Evolutionary conservation across 2,329 filamentous ascomycete species (phyloP).

Genomic region (Cladosporium colombiae): DNA sequence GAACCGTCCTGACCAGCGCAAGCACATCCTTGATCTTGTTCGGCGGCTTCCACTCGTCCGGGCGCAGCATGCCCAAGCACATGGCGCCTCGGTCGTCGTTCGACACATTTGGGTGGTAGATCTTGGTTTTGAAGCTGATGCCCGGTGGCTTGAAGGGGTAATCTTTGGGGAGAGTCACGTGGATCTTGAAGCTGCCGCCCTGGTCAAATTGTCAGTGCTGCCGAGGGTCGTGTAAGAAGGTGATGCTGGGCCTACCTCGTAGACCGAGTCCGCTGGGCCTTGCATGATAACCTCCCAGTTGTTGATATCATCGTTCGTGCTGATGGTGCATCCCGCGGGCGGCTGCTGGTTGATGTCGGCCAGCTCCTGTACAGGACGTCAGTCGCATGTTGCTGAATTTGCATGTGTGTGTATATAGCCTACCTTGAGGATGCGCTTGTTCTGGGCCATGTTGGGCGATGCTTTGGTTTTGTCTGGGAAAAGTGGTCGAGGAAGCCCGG

Average conservation of each 20-base stretch:
- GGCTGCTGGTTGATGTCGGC: constrained; percentile 58
- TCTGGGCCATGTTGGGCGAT: constrained; percentile 31
- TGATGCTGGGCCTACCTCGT: constrained; percentile 55
- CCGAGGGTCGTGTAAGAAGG: neutral
- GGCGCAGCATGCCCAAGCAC: constrained; percentile 80
- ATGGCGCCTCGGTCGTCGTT: constrained; percentile 84
- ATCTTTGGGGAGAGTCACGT: constrained; percentile 71
- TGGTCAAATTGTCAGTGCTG: constrained; percentile 34
- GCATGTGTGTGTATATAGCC: neutral
- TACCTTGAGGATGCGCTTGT: constrained; percentile 48
- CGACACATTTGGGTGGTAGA: constrained; percentile 94
- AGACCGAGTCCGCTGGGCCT: constrained; percentile 65
- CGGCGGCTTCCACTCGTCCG: constrained; percentile 89
- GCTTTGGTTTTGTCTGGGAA: neutral
- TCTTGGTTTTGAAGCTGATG: constrained; percentile 79
- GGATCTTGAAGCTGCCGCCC: constrained; percentile 73
- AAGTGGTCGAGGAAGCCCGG: neutral
- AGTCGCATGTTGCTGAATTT: neutral
- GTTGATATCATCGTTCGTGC: constrained; percentile 65
- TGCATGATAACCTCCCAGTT: constrained; percentile 69
- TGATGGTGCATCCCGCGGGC: constrained; percentile 58
- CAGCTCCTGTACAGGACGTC: constrained; percentile 54
- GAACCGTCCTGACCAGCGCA: constrained; percentile 70
- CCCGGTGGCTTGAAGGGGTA: constrained; percentile 89
- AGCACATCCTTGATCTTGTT: constrained; percentile 75